Evolutionary conservation across 2,329 filamentous ascomycete species (phyloP).

Genomic region (Penicillium glabrum): DNA sequence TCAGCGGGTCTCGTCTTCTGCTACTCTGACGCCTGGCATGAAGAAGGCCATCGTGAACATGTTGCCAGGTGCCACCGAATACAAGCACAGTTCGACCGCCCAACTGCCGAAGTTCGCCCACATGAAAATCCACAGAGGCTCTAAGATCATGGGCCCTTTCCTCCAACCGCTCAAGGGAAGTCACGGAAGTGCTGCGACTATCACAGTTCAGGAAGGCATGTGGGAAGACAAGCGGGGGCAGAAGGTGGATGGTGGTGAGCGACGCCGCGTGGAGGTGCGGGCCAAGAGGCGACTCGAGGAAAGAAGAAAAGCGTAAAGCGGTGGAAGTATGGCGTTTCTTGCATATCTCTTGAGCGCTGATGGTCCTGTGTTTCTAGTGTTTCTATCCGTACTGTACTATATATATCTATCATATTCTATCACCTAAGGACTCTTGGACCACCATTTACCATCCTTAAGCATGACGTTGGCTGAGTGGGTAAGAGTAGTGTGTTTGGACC

Average conservation of each 20-base stretch:
- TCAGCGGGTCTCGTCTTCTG: conserved; percentile 40
- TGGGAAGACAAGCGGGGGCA: conserved; percentile 86
- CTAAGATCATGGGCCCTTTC: conserved; percentile 72
- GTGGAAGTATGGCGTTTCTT: conserved; percentile 13
- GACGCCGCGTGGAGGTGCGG: conserved; percentile 78
- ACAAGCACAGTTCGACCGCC: conserved; percentile 45
- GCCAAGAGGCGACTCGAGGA: conserved; percentile 82
- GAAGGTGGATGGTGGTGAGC: conserved; percentile 96
- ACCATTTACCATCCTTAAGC: background rate
- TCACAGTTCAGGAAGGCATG: conserved; percentile 79
- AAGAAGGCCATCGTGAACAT: conserved; percentile 63
- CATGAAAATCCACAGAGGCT: conserved; percentile 67
- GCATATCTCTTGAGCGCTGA: conserved; percentile 17
- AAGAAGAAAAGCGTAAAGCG: conserved; percentile 60
- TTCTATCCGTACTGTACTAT: conserved; percentile 21
- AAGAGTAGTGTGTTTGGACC: background rate
- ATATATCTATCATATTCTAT: conserved; percentile 3
- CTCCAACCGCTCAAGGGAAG: conserved; percentile 66
- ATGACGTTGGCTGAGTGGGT: background rate
- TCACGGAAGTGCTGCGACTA: conserved; percentile 59
- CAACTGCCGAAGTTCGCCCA: conserved; percentile 58
- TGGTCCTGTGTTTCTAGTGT: conserved; percentile 7
- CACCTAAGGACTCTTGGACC: background rate
- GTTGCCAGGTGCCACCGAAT: conserved; percentile 56
- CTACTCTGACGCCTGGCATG: conserved; percentile 55